Evolutionary conservation across 257 asterid species (phyloP).

Genomic region (Fraxinus cuspidata): DNA sequence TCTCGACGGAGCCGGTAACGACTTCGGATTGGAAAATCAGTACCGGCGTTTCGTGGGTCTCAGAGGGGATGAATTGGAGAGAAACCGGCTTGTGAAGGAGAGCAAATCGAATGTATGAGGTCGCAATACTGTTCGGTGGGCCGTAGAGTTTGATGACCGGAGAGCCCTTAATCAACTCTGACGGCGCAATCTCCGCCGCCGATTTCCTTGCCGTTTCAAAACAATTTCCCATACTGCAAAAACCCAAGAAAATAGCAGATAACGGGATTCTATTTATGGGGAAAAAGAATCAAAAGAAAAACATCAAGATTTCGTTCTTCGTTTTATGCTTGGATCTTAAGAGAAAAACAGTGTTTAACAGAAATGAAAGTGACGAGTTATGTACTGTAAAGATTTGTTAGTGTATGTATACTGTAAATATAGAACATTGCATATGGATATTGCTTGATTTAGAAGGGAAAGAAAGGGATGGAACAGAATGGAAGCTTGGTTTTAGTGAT

Average conservation of each 20-base stretch:
- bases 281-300: not conserved
- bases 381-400: not conserved
- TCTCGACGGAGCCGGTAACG: conserved; percentile 79
- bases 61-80: conserved; percentile 61
- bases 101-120: conserved; percentile 79
- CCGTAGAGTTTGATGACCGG: conserved; percentile 83
- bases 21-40: conserved; percentile 63
- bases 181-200: conserved; percentile 77
- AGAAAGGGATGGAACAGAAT: conserved; percentile 20
- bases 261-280: not conserved
- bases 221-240: conserved; percentile 73
- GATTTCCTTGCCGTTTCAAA: conserved; percentile 50
- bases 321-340: conserved; percentile 31
- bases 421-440: conserved; percentile 35
- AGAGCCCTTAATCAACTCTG: conserved; percentile 49
- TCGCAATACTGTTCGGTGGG: conserved; percentile 54
- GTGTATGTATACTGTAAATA: conserved; percentile 19
- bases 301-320: not conserved
- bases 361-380: conserved; percentile 30
- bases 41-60: conserved; percentile 58
- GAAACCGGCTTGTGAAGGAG: conserved; percentile 78
- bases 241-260: conserved; percentile 12
- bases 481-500: conserved; percentile 6
- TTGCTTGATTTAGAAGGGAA: conserved; percentile 52
- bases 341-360: conserved; percentile 36